phyloP scores from a whole-genome alignment of 2,329 filamentous ascomycete genomes.

The Penicillium fuscoglaucum region DNA sequence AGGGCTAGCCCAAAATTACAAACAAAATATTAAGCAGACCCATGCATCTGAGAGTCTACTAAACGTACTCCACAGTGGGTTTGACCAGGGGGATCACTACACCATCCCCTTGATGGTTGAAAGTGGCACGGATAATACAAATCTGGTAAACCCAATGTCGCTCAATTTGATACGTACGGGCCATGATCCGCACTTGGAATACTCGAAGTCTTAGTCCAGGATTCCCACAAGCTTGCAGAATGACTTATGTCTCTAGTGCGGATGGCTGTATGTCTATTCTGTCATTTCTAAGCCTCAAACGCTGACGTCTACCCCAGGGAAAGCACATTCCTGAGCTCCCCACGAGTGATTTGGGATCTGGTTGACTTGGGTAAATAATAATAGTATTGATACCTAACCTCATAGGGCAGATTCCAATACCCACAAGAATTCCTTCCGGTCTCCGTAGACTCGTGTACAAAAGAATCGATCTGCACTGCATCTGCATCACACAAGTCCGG shows the following conservation, averaged over 20 bases:
- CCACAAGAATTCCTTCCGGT: conserved; percentile 9
- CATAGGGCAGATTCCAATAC: conserved; percentile 15
- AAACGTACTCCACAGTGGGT: conserved; percentile 28
- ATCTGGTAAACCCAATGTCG: conserved; percentile 16
- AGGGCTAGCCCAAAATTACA: conserved; percentile 14
- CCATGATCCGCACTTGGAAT: conserved; percentile 6
- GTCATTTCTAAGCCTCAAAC: conserved; percentile 1
- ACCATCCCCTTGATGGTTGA: conserved; percentile 18
- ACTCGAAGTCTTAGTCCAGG: not conserved
- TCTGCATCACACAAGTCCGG: conserved; percentile 6
- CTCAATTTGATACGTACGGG: conserved; percentile 10
- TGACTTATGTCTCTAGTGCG: not conserved
- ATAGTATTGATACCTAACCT: conserved; percentile 1
- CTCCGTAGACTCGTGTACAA: conserved; percentile 17
- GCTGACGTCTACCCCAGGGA: conserved; percentile 3
- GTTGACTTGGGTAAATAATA: not conserved
- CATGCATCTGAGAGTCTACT: conserved; percentile 18
- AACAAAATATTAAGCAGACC: conserved; percentile 14
- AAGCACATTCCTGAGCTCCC: not conserved
- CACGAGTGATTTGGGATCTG: not conserved
- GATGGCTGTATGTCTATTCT: not conserved
- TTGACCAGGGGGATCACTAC: conserved; percentile 14
- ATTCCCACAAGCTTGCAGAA: not conserved
- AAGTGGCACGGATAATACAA: conserved; percentile 18
- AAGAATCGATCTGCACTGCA: conserved; percentile 21